Evolutionary conservation across 164 flowering plant genomes (phyloP), one percentile per base, ranked within the genome.

Genomic region (Umbilicus rupestris): DNA sequence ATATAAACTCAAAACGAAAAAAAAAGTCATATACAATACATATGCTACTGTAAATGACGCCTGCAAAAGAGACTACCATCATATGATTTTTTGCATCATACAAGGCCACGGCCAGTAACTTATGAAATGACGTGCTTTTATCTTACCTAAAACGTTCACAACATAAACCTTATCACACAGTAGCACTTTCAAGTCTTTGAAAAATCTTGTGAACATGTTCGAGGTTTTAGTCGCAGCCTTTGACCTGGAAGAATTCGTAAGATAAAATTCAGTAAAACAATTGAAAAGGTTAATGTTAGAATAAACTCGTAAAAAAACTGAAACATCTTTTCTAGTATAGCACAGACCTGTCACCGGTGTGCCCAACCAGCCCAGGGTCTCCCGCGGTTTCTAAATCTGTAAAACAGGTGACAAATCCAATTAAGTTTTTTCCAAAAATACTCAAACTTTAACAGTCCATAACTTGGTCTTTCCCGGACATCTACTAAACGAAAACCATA

Each of bases 61-160:
- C 0, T 35, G 37, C 4, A 5, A 35, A 35, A 35, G 37, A 35
- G 7, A 35, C 37, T 35, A 35, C 37, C 37, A 35, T 35, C 37
- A 35, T 35, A 3, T 35, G 6, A 5, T 3, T 35, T 3, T 35
- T 35, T 3, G 7, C 37, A 35, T 35, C 37, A 3, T 35, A 35
- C 7, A 35, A 35, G 37, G 37, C 7, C 7, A 35, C 37, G 7
- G n/a, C n/a, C 37, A 35, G 4, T 3, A 1, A 35, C 37, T 50
- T 50, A 7, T 20, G 29, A 50, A 50, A n/a, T n/a, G n/a, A n/a
- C 11, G 22, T 12, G 14, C 12, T 0, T 0, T 22, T 22, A 22
- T 83, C 26, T 39, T 33, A 91, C 98, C 98, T 75, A 89, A 78
- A 78, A 91, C 93, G 80, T 91, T 94, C 39, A 87, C 82, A 7